Base-by-base conservation (phyloP, 257 asterid species). In the Scutellaria baicalensis region DNA sequence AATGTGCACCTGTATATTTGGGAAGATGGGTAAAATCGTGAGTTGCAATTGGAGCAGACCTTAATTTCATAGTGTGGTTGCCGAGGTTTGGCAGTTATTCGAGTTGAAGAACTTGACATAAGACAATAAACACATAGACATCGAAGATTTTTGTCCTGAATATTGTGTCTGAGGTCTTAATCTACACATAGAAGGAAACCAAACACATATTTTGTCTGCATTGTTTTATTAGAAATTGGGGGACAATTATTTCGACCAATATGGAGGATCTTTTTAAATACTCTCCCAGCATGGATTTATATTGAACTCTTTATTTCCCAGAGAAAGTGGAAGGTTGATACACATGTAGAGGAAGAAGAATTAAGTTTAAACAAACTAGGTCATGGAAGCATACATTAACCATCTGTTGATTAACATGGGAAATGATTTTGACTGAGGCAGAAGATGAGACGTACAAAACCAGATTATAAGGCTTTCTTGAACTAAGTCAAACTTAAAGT, bases 391-490 rank as follows among this genome's bases (percentile, higher is more conserved):
- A 73, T 27, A 17, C 16, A 17, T 40, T 33, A 39, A 8, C 58
- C 52, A n/a, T 68, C 60, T 61, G 40, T 33, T 36, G 58, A 14
- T 20, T 16, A 45, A 11, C 48, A 5, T 38, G 39, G 36, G 12
- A 70, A 57, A 64, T 70, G 58, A 35, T 70, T 61, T 49, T 77
- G 70, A 39, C 17, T 11, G 44, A 45, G 9, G 50, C 36, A 66
- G 36, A 43, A 42, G 52, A 62, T 36, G 45, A 11, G 23, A 6
- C 33, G 33, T 27, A 27, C 33, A 59, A 69, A 3, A 8, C 14
- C 56, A 38, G 42, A 38, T 10, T 17, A 31, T 18, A 43, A 35
- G 57, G 69, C 33, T 35, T 47, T 33, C 9, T 21, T 56, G 50
- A 45, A 45, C 45, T 68, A 27, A 14, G 64, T 47, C 42, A 10